These are phyloP conservation scores for Lachancea waltii DNA, from an alignment of 805 yeast species.

Conservation along the genomic window DNA sequence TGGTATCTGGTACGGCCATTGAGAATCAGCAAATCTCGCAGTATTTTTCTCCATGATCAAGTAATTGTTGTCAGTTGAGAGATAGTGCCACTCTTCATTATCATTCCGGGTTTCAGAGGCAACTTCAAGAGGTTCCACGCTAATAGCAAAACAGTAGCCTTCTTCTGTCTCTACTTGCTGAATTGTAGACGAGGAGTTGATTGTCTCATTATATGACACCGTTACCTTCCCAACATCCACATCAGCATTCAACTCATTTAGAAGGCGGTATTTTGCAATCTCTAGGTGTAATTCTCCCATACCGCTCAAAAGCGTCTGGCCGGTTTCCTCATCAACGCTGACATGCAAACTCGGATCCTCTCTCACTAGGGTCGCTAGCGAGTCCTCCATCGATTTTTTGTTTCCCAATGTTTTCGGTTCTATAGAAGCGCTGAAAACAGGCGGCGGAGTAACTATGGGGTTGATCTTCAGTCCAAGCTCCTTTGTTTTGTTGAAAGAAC, in stretches of 20 bases:
- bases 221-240: conserved; percentile 76
- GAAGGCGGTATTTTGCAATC: conserved; percentile 70
- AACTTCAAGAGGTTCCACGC: conserved; percentile 18
- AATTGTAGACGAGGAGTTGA: conserved; percentile 17
- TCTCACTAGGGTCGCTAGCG: conserved; percentile 57
- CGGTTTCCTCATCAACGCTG: conserved; percentile 69
- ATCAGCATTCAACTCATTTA: conserved; percentile 77
- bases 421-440: conserved; percentile 79
- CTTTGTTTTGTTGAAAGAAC: conserved; percentile 34
- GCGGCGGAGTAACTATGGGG: conserved; percentile 85
- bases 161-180: conserved; percentile 14
- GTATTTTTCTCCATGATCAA: conserved; percentile 24
- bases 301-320: conserved; percentile 92
- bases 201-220: conserved; percentile 83
- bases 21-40: not conserved
- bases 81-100: conserved; percentile 25
- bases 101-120: conserved; percentile 23
- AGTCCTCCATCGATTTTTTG: conserved; percentile 60
- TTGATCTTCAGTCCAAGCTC: conserved; percentile 45
- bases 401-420: conserved; percentile 85
- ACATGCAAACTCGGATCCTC: conserved; percentile 88
- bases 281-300: conserved; percentile 97
- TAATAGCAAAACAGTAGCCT: conserved; percentile 19
- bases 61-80: conserved; percentile 32
- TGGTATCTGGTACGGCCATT: conserved; percentile 46